Conservation (phyloP, 169 alveolate genomes). For the Plasmodium cynomolgi region DNA sequence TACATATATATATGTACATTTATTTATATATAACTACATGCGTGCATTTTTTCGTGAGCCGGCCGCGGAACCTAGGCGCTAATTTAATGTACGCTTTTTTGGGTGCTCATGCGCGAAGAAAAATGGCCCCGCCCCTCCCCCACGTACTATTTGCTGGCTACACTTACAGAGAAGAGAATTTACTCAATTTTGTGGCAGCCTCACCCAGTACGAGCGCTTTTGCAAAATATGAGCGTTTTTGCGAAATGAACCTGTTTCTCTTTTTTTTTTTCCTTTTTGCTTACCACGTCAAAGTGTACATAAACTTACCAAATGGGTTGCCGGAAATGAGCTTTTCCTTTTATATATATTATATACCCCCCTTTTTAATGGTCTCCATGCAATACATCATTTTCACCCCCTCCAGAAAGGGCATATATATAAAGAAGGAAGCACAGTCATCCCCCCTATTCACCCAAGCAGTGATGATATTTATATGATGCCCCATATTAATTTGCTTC, state of each 20-base stretch:
- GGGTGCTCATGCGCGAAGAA: neutral
- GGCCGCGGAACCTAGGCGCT: neutral
- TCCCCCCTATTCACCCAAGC: neutral
- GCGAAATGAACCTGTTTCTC: neutral
- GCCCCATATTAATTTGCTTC: neutral
- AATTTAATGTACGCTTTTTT: neutral
- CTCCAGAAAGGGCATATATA: neutral
- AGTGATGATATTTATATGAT: neutral
- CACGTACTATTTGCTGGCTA: neutral
- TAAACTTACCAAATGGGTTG: neutral
- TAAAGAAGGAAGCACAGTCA: neutral
- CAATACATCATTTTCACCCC: neutral
- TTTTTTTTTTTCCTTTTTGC: neutral
- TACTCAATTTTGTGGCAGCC: neutral
- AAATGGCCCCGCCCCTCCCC: neutral
- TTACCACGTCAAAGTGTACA: neutral
- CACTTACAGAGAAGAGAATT: neutral
- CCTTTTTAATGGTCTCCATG: neutral
- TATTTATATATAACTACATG: neutral
- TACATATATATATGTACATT: too few species aligned
- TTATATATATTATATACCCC: neutral
- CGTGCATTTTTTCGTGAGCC: neutral
- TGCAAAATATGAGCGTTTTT: neutral
- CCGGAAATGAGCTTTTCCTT: neutral
- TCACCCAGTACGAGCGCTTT: neutral